Evolutionary conservation across 2,329 filamentous ascomycete species (phyloP), one percentile per base, ranked within the genome.

Genomic region (Colletotrichum theobromicola): DNA sequence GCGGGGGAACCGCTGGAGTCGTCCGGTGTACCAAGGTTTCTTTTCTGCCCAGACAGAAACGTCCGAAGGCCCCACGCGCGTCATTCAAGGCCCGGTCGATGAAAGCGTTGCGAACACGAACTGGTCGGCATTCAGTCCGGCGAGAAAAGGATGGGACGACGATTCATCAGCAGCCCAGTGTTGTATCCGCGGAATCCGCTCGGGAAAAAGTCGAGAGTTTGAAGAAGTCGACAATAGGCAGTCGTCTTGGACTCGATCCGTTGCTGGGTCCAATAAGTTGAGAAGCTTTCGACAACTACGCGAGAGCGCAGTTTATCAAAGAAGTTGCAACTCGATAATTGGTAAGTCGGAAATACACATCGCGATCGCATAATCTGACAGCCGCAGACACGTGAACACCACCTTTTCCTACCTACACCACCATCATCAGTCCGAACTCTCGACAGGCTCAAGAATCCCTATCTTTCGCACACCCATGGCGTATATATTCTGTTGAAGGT

Each of bases 1-100:
- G 16, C 64, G 55, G 70, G 55, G 37, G 32, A 68, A 72, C 70
- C 21, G 28, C 42, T 57, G 70, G 64, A 62, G 70, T 62, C 42
- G 64, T 68, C 70, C 70, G 70, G 64, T 55, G 9, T 68, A 21
- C 70, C 37, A 63, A 65, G 70, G 67, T 63, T 30, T 15, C 16
- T 68, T 68, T 24, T 15, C 12, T 21, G 46, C 50, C 13, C 32
- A 58, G 50, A 66, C 61, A 28, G 12, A n/a, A 8, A 34, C 7
- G 53, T 61, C 62, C n/a, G 53, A 60, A 21, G 32, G 24, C 42
- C 28, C 69, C n/a, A 65, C 30, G 26, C 21, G 42, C 24, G 37
- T 35, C 32, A 50, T 28, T 21, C 21, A 30, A 15, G 13, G 9
- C 62, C n/a, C 21, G 34, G 28, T 60, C 62, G 18, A 24, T 30